These are phyloP conservation scores for Erodium moschatum DNA, from an alignment of 441 rosid species.

Conservation along the genomic window DNA sequence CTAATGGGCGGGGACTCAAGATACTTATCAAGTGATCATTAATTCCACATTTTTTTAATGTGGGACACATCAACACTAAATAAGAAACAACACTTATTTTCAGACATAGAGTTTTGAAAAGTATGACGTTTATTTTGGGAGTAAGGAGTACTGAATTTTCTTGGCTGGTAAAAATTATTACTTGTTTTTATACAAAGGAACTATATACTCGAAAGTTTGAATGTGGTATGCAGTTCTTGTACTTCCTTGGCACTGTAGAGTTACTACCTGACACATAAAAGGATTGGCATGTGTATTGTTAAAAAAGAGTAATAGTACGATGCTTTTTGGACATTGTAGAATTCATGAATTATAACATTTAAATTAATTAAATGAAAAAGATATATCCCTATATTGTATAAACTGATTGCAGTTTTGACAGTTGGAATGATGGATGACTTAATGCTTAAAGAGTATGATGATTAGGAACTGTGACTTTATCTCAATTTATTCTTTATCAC, in stretches of 20 bases:
- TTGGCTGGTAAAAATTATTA: not conserved
- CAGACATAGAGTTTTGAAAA: too few relatives aligned
- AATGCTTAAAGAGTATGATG: not conserved
- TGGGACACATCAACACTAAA: too few relatives aligned
- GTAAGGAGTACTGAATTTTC: not conserved
- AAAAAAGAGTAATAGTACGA: not conserved
- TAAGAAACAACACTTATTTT: too few relatives aligned
- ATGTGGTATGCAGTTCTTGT: not conserved
- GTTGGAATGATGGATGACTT: not conserved
- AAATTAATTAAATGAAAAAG: not conserved
- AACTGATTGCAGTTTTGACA: not conserved
- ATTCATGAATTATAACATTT: not conserved
- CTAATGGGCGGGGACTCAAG: too few relatives aligned
- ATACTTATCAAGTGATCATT: too few relatives aligned
- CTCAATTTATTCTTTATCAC: slow-evolving; percentile 4
- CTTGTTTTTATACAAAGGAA: not conserved
- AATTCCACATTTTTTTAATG: too few relatives aligned
- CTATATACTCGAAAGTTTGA: not conserved
- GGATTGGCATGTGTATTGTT: not conserved
- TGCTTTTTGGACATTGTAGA: not conserved
- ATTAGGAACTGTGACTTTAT: slow-evolving; percentile 1
- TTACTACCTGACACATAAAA: not conserved
- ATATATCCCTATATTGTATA: not conserved
- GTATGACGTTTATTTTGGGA: too few relatives aligned
- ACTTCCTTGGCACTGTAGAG: not conserved